A percentile compares a stretch with the other conserved stretches of the same genome.
Conservation (phyloP, 495 filamentous ascomycete species). For the Xylaria palmicola region DNA sequence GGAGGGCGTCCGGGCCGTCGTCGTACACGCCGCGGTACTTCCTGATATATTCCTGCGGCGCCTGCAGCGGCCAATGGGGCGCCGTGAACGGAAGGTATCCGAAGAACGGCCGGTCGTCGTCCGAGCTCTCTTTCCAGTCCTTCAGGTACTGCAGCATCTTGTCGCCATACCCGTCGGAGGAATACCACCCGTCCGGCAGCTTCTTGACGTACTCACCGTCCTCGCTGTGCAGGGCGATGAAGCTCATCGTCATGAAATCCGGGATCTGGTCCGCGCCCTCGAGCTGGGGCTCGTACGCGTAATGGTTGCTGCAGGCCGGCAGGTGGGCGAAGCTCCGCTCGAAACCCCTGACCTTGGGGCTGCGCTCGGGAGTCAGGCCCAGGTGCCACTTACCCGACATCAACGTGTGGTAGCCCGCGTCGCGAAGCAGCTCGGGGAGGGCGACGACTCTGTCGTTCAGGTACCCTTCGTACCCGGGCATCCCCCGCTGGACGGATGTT, state of each 20-base stretch:
- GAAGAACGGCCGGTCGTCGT: slow-evolving; percentile 57
- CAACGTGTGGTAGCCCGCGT: slow-evolving; percentile 61
- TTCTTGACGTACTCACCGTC: slow-evolving; percentile 52
- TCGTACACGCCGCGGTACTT: slow-evolving; percentile 59
- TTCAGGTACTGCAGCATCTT: slow-evolving; percentile 55
- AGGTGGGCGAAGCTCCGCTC: slow-evolving; percentile 42
- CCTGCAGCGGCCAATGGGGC: slow-evolving; percentile 63
- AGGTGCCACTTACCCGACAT: slow-evolving; percentile 65
- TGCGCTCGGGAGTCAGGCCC: slow-evolving; percentile 40
- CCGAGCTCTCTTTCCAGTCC: slow-evolving; percentile 53
- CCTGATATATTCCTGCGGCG: slow-evolving; percentile 52
- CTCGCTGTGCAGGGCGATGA: slow-evolving; percentile 59
- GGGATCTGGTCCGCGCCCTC: slow-evolving; percentile 36
- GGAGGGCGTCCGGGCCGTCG: slow-evolving; percentile 56
- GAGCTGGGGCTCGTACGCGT: slow-evolving; percentile 57
- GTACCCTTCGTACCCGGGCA: slow-evolving; percentile 67
- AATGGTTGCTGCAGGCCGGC: slow-evolving; percentile 56
- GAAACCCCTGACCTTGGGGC: slow-evolving; percentile 45
- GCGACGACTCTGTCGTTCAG: slow-evolving; percentile 62
- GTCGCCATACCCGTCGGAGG: slow-evolving; percentile 54
- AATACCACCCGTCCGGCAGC: slow-evolving; percentile 58
- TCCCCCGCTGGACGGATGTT: slow-evolving; percentile 38
- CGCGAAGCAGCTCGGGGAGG: slow-evolving; percentile 59
- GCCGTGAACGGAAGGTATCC: slow-evolving; percentile 60
- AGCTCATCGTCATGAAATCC: slow-evolving; percentile 52